phyloP scores from a whole-genome alignment of 225 moss, liverwort and hornwort species.

The Rhytidiadelphus loreus region DNA sequence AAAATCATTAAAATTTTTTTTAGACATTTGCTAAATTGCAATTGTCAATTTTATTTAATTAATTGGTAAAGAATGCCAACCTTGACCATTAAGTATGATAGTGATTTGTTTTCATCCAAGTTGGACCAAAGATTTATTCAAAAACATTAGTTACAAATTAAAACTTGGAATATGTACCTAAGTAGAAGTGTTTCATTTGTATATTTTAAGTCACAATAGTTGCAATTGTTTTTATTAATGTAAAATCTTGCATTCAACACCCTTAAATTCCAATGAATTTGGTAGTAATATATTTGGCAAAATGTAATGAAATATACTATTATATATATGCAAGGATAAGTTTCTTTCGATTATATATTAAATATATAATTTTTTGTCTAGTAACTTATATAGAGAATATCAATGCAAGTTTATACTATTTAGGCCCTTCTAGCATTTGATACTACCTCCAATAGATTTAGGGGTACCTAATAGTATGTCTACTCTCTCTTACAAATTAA shows the following conservation, averaged over 20 bases:
- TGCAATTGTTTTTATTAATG: neutral
- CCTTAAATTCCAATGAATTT: neutral
- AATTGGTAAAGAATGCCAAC: neutral
- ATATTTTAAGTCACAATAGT: neutral
- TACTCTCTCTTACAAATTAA: neutral
- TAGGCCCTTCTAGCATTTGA: neutral
- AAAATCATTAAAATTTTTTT: neutral
- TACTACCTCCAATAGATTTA: neutral
- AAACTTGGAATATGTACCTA: accelerated
- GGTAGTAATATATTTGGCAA: neutral
- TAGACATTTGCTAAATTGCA: neutral
- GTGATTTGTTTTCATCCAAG: neutral
- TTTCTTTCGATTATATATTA: neutral
- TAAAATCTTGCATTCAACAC: neutral
- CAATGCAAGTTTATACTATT: neutral
- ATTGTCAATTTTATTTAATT: neutral
- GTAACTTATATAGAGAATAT: neutral
- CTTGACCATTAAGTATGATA: neutral
- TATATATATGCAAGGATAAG: neutral
- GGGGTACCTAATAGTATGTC: accelerated
- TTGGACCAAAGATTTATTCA: neutral
- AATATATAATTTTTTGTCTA: neutral
- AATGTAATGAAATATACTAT: neutral
- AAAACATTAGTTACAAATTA: neutral
- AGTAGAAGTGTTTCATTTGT: neutral